Percentiles rank a stretch among this genome's conserved stretches.
phyloP scores from a whole-genome alignment of 805 yeast genomes.

The Wickerhamiella allomyrinae region DNA sequence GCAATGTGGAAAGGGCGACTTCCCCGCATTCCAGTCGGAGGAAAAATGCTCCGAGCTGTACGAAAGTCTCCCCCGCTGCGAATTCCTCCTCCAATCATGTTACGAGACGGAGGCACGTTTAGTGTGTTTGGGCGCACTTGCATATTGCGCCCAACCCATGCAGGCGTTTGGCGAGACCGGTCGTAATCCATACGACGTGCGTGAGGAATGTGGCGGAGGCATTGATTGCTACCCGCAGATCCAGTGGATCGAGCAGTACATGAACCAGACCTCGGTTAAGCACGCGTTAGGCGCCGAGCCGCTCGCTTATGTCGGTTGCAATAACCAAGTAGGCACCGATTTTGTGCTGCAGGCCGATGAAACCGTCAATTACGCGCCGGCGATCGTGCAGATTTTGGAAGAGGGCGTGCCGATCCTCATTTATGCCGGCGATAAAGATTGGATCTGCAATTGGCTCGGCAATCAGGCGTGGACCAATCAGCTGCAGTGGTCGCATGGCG shows the following conservation, averaged over 20 bases:
- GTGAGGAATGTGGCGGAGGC: conserved; percentile 50
- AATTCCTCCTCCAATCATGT: conserved; percentile 60
- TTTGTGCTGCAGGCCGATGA: conserved; percentile 82
- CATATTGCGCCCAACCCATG: conserved; percentile 66
- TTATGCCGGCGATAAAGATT: conserved; percentile 94
- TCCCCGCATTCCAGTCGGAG: conserved; percentile 58
- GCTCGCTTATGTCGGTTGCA: conserved; percentile 36
- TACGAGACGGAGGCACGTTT: conserved; percentile 60
- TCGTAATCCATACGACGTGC: conserved; percentile 79
- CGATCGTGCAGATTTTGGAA: conserved; percentile 58
- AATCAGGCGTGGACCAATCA: conserved; percentile 70
- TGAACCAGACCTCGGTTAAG: conserved; percentile 65
- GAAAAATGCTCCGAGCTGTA: conserved; percentile 66
- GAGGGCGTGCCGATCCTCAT: conserved; percentile 65
- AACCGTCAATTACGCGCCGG: conserved; percentile 73
- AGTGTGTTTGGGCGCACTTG: conserved; percentile 81
- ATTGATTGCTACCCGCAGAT: conserved; percentile 70
- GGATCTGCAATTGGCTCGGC: conserved; percentile 94
- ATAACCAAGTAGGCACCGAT: conserved; percentile 61
- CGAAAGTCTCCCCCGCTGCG: conserved; percentile 60
- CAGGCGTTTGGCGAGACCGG: conserved; percentile 78
- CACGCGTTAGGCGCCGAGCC: conserved; percentile 85
- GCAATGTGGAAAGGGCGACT: conserved; percentile 90
- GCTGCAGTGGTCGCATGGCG: conserved; percentile 50
- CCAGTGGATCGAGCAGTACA: conserved; percentile 59